Conservation (phyloP, 148 eudicot genomes). For the Chenopodium quinoa region DNA sequence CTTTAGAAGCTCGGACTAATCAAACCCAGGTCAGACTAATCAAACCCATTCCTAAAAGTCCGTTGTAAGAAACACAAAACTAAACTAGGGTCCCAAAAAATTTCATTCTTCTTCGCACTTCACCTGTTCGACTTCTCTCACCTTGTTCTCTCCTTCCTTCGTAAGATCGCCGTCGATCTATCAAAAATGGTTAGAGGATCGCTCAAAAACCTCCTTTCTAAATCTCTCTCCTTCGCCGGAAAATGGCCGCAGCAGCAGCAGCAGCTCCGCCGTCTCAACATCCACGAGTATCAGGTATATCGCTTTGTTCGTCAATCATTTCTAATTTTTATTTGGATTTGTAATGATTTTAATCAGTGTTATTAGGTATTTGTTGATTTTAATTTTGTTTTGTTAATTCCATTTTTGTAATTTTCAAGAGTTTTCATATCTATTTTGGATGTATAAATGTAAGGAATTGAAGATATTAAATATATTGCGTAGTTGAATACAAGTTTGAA, state of each 20-base stretch:
- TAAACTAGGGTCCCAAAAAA: not conserved
- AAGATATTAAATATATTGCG: not conserved
- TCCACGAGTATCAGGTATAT: slow-evolving; percentile 90
- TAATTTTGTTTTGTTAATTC: not conserved
- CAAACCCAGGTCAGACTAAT: no score
- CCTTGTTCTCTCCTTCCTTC: not conserved
- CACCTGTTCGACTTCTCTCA: not conserved
- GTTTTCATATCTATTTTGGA: not conserved
- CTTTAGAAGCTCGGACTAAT: no score
- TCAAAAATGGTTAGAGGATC: slow-evolving; percentile 68
- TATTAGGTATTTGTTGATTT: not conserved
- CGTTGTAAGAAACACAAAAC: not conserved
- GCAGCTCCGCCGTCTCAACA: slow-evolving; percentile 96
- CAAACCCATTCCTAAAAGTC: no score
- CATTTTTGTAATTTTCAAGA: not conserved
- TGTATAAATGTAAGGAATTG: not conserved
- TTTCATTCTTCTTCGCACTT: not conserved
- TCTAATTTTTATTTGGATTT: not conserved
- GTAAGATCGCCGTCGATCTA: slow-evolving; percentile 31
- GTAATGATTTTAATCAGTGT: not conserved
- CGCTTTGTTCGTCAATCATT: not conserved
- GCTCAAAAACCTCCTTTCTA: slow-evolving; percentile 47
- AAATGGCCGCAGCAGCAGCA: slow-evolving; percentile 94
- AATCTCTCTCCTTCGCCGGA: slow-evolving; percentile 72
- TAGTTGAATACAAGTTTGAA: not conserved